These are phyloP conservation scores for Leptomonas seymouri DNA, from an alignment of 208 protist genomes.

Conservation along the genomic window DNA sequence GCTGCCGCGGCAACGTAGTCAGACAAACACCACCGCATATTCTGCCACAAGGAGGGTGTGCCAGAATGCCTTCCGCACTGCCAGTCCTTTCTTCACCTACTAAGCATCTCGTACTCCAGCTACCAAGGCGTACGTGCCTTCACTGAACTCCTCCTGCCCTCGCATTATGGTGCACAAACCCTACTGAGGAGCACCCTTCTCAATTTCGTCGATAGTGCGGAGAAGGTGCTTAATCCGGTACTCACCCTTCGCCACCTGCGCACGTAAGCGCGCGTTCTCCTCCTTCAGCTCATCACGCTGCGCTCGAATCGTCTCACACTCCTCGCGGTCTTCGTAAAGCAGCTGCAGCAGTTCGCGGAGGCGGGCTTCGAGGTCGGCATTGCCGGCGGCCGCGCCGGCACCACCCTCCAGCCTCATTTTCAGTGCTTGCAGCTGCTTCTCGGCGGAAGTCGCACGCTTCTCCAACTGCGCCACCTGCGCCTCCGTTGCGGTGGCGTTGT, in stretches of 20 bases:
- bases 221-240: conserved; percentile 90
- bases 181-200: conserved; percentile 21
- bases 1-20: no score
- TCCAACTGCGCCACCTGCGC: conserved; percentile 51
- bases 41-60: no score
- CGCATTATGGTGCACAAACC: not conserved
- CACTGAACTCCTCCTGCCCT: no score
- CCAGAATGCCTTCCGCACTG: no score
- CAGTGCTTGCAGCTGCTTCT: conserved; percentile 54
- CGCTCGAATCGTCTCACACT: conserved; percentile 79
- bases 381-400: conserved; percentile 5
- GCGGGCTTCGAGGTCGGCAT: conserved; percentile 31
- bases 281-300: conserved; percentile 77
- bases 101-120: no score
- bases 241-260: conserved; percentile 70
- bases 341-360: conserved; percentile 65
- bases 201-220: conserved; percentile 76
- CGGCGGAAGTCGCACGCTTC: conserved; percentile 46
- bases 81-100: no score
- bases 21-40: no score
- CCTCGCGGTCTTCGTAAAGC: conserved; percentile 69
- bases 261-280: conserved; percentile 74
- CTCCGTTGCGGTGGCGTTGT: not conserved
- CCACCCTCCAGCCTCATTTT: conserved; percentile 33
- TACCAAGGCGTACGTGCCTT: no score